Conservation (phyloP, 805 yeast species). For the Kurtzmaniella cleridarum region DNA sequence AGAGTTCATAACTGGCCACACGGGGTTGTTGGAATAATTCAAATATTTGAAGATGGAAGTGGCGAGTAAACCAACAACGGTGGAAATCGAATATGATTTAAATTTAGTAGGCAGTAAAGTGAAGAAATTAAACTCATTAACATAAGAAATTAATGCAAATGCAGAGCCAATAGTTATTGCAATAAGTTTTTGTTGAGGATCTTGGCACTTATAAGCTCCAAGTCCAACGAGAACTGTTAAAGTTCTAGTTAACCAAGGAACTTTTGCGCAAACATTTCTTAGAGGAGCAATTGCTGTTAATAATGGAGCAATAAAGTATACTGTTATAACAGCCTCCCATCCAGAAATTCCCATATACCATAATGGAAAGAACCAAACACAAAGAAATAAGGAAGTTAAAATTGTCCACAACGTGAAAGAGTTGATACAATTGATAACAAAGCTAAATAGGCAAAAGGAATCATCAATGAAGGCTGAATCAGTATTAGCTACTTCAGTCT, state of each 20-base stretch:
- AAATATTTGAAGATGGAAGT: slow-evolving; percentile 74
- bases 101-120: slow-evolving; percentile 23
- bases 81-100: slow-evolving; percentile 49
- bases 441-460: slow-evolving; percentile 31
- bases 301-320: slow-evolving; percentile 55
- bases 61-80: slow-evolving; percentile 64
- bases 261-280: slow-evolving; percentile 29
- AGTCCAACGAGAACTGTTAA: slow-evolving; percentile 60
- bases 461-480: slow-evolving; percentile 11
- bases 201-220: slow-evolving; percentile 64
- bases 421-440: slow-evolving; percentile 48
- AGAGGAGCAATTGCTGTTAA: slow-evolving; percentile 40
- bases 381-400: slow-evolving; percentile 70
- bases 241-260: slow-evolving; percentile 52
- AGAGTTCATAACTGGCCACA: slow-evolving; percentile 91
- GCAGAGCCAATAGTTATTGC: slow-evolving; percentile 61
- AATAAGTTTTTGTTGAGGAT: slow-evolving; percentile 68
- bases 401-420: slow-evolving; percentile 83
- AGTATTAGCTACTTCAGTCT: neutral
- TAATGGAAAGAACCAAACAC: slow-evolving; percentile 95
- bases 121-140: slow-evolving; percentile 43
- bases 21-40: slow-evolving; percentile 81
- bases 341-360: slow-evolving; percentile 99
- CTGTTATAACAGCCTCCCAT: slow-evolving; percentile 64
- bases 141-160: slow-evolving; percentile 56